phyloP scores from a whole-genome alignment of 2,329 filamentous ascomycete genomes.

The Zymoseptoria tritici region DNA sequence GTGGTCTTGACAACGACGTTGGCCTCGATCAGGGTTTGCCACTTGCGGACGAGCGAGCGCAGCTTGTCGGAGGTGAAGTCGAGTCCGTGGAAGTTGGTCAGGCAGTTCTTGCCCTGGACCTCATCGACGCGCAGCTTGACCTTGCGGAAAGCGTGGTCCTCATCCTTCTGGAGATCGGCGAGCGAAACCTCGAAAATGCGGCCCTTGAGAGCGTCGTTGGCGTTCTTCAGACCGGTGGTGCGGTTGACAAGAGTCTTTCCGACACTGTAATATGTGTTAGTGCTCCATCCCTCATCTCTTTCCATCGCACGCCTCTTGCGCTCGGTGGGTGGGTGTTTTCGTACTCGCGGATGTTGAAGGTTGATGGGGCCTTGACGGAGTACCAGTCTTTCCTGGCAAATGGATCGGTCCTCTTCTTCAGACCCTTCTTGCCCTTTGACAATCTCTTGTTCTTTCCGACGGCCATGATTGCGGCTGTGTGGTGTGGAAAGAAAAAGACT shows the following conservation, averaged over 20 bases:
- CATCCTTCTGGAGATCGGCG: conserved; percentile 98
- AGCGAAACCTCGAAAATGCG: conserved; percentile 98
- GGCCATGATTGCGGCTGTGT: conserved; percentile 49
- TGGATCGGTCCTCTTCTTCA: conserved; percentile 99
- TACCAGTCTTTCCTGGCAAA: conserved; percentile 99
- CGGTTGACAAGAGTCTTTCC: conserved; percentile 99
- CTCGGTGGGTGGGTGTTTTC: conserved; percentile 32
- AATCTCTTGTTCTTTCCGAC: conserved; percentile 99
- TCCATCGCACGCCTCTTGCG: background rate
- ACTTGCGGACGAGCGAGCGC: conserved; percentile 97
- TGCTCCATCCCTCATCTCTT: conserved; percentile 7
- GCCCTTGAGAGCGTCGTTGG: conserved; percentile 97
- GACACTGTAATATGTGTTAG: conserved; percentile 59
- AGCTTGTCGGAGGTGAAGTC: conserved; percentile 99
- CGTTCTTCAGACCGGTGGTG: conserved; percentile 99
- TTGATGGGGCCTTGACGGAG: conserved; percentile 94
- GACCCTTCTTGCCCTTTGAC: conserved; percentile 99
- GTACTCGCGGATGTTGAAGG: conserved; percentile 96
- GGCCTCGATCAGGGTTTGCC: conserved; percentile 98
- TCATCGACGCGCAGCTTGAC: conserved; percentile 98
- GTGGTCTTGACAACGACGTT: conserved; percentile 99
- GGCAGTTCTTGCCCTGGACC: conserved; percentile 99
- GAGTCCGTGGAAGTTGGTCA: conserved; percentile 99
- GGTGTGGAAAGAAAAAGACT: conserved; percentile 13
- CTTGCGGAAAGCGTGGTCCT: conserved; percentile 99